Base-by-base conservation (phyloP, 2,329 filamentous ascomycete species). In the Metarhizium guizhouense region DNA sequence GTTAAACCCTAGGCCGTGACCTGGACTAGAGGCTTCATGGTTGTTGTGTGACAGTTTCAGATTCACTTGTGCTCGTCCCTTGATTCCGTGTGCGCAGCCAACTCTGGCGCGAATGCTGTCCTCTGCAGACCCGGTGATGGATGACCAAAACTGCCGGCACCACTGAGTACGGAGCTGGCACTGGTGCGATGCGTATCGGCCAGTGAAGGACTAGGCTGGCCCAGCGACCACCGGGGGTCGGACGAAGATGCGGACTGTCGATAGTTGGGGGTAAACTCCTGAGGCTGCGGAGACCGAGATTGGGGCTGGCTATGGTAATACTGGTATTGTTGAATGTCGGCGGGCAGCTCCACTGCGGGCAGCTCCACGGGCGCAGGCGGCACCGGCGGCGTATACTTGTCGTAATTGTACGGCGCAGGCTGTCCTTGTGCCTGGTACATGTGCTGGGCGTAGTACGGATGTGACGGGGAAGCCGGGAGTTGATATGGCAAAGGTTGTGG, bases 311-410 rank as follows among this genome's bases (percentile, higher is more conserved):
- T 54, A 6, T 51, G 54, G 16, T 50, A 50, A 38, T 53, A 47
- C 48, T 78, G 69, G 59, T 74, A 75, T 62, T 70, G 54, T 3
- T 48, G 54, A 48, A 6, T 78, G 61, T 82, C 79, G 25, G 79
- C 79, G 0, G 76, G 71, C 8, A 81, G 70, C 56, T 80, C 77
- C 56, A 72, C 69, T n/a, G 79, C 79, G 0, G 76, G 71, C 8
- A 81, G 70, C 56, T 80, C 77, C 56, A 72, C 69, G 42, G 68
- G 57, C 10, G 61, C 59, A n/a, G 69, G 61, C 57, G 68, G 57
- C 8, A 61, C 59, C 14, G 69, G 61, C 57, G 65, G 58, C 10
- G 49, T 48, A 20, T 57, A 51, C 40, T 61, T 25, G 18, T 30
- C 38, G 32, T 34, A 47, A 4, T 18, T 36, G 11, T 25, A 29